Conservation (phyloP, 129 eudicot genomes). For the Arctium lappa region DNA sequence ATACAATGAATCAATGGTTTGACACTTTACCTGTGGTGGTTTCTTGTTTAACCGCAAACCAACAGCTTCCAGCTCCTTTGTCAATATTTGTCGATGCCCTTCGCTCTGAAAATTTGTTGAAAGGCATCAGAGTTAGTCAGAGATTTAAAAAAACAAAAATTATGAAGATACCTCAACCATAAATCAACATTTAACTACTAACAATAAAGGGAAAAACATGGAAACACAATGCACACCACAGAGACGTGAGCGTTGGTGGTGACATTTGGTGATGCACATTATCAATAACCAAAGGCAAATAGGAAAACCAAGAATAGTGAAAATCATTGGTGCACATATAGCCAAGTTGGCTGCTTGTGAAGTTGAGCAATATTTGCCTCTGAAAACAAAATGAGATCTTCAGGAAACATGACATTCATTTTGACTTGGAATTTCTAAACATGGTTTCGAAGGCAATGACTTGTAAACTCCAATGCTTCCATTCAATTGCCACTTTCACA, state of each 20-base stretch:
- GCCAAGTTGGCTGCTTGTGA: background rate
- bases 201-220: background rate
- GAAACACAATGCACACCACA: background rate
- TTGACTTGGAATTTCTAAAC: background rate
- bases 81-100: conserved; percentile 97
- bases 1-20: background rate
- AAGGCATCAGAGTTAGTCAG: background rate
- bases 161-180: background rate
- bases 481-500: background rate
- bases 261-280: background rate
- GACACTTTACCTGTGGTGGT: conserved; percentile 81
- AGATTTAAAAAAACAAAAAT: background rate
- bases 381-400: background rate
- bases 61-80: conserved; percentile 97
- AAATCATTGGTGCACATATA: no score
- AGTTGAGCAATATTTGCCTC: background rate
- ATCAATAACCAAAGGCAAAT: background rate
- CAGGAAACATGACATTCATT: background rate
- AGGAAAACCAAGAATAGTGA: background rate
- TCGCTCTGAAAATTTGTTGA: conserved; percentile 55
- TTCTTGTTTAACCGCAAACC: conserved; percentile 92
- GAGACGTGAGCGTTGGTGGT: background rate
- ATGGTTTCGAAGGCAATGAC: background rate
- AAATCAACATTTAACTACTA: background rate
- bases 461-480: background rate